Base-by-base conservation (phyloP, 2,329 filamentous ascomycete genomes). In the Colletotrichum euphorbiae region DNA sequence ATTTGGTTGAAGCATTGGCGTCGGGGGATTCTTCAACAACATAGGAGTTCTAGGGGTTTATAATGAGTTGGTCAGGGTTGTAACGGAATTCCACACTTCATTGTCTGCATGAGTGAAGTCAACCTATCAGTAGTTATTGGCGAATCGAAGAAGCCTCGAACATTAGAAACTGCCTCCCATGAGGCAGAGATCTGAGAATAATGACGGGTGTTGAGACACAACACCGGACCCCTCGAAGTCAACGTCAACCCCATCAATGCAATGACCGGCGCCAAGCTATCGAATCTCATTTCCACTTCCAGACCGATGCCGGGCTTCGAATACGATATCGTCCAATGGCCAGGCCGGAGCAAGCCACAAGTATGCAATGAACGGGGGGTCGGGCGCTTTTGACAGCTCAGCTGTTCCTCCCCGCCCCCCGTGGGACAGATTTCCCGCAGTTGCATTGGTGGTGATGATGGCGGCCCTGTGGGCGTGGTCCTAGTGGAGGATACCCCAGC, bases 1-100 rank as follows among this genome's bases (percentile, higher is more conserved):
- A 69, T 7, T 66, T 73, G 1, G 61, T 74, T 9, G 45, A 71
- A 40, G 74, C 70, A 8, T n/a, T 69, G 36, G 55, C 45, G 13
- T 50, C 48, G 42, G 33, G 66, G 12, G 13, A 21, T n/a, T 33
- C 12, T 24, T 40, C 6, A 12, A 33, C 7, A 17, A 19, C n/a
- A n/a, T 56, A 33, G 55, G 73, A 72, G 21, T 3, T 11, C 24
- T 40, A 5, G 4, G 9, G 17, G 1, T 11, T 12, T 21, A 1
- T 65, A 48, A 48, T 24, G n/a, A 21, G 45, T 21, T 48, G 21
- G 28, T 8, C 19, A 11, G 33, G 12, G 5, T 38, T 13, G 33
- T 13, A 9, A 13, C 12, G 33, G 33, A 38, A 13, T 38, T 38
- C 9, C 9, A 50, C 46, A 4, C 4, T 24, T 24, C 24, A 3